phyloP scores from a whole-genome alignment of 2,329 filamentous ascomycete species.

The Periconia macrospinosa region DNA sequence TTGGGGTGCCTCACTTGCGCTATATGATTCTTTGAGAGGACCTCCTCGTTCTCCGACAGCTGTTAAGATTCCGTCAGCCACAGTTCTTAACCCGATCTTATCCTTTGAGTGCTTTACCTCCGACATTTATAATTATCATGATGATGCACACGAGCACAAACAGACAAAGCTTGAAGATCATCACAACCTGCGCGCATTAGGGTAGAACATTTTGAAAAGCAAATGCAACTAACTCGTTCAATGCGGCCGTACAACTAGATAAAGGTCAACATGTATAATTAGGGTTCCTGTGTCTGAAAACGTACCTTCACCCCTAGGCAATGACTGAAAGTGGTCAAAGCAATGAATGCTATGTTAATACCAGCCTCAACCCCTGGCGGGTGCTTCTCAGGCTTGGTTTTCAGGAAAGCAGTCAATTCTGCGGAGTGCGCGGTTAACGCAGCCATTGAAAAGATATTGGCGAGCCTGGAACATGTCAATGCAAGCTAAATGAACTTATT shows the following conservation, averaged over 20 bases:
- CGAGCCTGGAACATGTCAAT: constrained; percentile 10
- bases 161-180: constrained; percentile 32
- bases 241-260: constrained; percentile 31
- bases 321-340: constrained; percentile 22
- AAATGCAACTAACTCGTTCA: constrained; percentile 19
- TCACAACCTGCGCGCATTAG: constrained; percentile 18
- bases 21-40: constrained; percentile 9
- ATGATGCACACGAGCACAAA: constrained; percentile 26
- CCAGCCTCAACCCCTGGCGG: constrained; percentile 12
- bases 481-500: neutral
- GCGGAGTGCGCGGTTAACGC: constrained; percentile 22
- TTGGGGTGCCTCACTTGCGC: constrained; percentile 6
- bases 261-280: constrained; percentile 2
- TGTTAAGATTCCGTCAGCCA: neutral
- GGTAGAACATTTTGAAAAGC: neutral
- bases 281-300: no score
- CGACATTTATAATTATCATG: constrained; percentile 30
- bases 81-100: neutral
- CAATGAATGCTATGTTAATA: constrained; percentile 22
- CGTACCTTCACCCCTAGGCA: constrained; percentile 24
- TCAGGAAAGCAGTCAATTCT: constrained; percentile 20
- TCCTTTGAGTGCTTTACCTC: constrained; percentile 11
- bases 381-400: constrained; percentile 10
- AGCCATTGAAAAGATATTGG: constrained; percentile 25
- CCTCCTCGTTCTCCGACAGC: constrained; percentile 5